Conservation (phyloP, 345 rosid genomes). For the Microcos paniculata region DNA sequence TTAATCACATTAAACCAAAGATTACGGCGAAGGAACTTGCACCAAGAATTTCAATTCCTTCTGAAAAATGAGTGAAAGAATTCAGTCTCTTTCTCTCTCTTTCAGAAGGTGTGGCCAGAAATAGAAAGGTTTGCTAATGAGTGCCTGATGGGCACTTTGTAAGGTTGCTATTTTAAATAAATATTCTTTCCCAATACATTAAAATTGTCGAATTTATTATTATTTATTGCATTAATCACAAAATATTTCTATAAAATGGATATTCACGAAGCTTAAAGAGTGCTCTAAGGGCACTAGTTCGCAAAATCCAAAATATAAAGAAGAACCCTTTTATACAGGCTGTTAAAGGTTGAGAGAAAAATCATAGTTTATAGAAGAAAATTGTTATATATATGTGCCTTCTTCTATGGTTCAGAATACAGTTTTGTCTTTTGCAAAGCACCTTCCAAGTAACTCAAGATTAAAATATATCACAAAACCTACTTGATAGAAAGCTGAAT, state of each 20-base stretch:
- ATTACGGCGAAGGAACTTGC: neutral
- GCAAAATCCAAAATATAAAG: no score
- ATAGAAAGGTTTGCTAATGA: slow-evolving; percentile 3
- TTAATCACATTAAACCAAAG: neutral
- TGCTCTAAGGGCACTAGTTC: no score
- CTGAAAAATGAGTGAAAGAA: neutral
- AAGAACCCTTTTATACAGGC: neutral
- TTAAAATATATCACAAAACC: neutral
- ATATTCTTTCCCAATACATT: no score
- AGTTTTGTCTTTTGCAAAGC: neutral
- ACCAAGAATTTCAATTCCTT: neutral
- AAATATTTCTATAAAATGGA: no score
- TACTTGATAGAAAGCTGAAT: neutral
- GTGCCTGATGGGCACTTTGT: no score
- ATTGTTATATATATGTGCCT: no score
- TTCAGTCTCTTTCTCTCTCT: neutral
- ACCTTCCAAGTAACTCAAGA: neutral
- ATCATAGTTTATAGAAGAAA: neutral
- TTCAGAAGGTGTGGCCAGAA: neutral
- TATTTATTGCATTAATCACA: no score
- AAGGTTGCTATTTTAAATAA: no score
- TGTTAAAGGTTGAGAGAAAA: neutral
- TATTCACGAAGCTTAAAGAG: no score
- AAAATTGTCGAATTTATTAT: no score
- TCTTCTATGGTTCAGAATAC: neutral